Base-by-base conservation (phyloP, 805 yeast species). In the Ogataea allantospora region DNA sequence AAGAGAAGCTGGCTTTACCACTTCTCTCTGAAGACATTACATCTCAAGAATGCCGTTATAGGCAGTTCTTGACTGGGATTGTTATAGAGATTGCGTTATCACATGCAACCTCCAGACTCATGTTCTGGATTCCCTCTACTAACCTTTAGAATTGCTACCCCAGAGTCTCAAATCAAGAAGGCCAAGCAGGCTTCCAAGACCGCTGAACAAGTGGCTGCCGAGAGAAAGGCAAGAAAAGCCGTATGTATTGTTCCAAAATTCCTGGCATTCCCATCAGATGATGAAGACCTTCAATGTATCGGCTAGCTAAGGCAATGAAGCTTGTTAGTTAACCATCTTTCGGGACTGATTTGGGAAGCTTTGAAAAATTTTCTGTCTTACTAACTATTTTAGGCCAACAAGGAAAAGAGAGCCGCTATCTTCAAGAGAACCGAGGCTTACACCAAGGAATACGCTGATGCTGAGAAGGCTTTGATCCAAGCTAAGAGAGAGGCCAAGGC, bases 341-440 rank as follows among this genome's bases (percentile, higher is more conserved):
- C 88, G 88, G 87, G 86, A 66, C 86, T 79, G 86, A 79, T 62
- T 30, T 26, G 20, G 35, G 40, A 26, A 32, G 24, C 19, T 19
- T 22, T 15, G 35, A 21, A 23, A 12, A 15, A 18, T 26, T 42
- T 31, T 30, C 19, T 27, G 29, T 21, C 23, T 21, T 58, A 58
- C 63, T 58, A 57, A 60, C 62, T 38, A 21, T 33, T 31, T 37
- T 43, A 68, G 74, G 65, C 69, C 46, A 58, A 63, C 64, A 66
- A 68, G 57, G 71, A 65, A 56, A 69, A 69, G 68, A 67, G 66
- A 60, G 67, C 63, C 45, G 67, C 67, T 48, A 44, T 64, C 54
- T 83, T 82, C 71, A 83, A 86, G 70, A 86, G 97, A 82, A 88
- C 95, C 66, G 95, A 93, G 77, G 88, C 88, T 75, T 88, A 89